Percentiles rank a stretch among this genome's conserved stretches.
phyloP scores from a whole-genome alignment of 257 asterid genomes.

The Solanum chmielewskii region DNA sequence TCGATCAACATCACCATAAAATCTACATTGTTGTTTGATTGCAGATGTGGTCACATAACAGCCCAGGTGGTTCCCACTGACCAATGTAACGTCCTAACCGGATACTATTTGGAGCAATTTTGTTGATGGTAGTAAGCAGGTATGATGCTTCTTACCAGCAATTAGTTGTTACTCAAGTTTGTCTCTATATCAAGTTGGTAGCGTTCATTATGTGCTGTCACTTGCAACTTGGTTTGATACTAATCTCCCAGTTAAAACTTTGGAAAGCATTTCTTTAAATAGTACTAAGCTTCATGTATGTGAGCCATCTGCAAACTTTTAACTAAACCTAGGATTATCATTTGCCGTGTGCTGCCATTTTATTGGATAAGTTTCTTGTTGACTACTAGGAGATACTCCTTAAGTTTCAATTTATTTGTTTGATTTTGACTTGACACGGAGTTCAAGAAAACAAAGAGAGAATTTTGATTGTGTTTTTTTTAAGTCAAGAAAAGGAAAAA shows the following conservation, averaged over 20 bases:
- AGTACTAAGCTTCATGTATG: not conserved
- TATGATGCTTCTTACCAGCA: constrained; percentile 19
- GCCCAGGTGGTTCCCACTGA: too few species aligned
- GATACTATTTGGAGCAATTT: constrained; percentile 75
- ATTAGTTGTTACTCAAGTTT: not conserved
- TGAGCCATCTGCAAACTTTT: not conserved
- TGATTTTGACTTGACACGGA: too few species aligned
- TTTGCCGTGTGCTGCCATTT: not conserved
- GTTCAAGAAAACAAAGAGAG: too few species aligned
- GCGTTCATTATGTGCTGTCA: not conserved
- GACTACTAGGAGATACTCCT: too few species aligned
- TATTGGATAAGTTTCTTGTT: not conserved
- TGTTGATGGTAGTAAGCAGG: constrained; percentile 29
- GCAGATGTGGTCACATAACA: too few species aligned
- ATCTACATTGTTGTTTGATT: too few species aligned
- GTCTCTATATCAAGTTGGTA: not conserved
- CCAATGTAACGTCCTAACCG: constrained; percentile 36
- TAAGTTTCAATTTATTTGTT: too few species aligned
- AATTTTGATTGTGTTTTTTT: too few species aligned
- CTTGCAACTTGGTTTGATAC: not conserved
- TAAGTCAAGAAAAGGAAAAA: too few species aligned
- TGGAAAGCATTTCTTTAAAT: not conserved
- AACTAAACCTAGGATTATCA: not conserved
- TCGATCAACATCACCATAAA: too few species aligned
- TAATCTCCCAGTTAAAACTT: not conserved